A percentile compares a stretch with the other conserved stretches of the same genome.
phyloP scores from a whole-genome alignment of 2,329 filamentous ascomycete species.

The Trichoderma koningiopsis region DNA sequence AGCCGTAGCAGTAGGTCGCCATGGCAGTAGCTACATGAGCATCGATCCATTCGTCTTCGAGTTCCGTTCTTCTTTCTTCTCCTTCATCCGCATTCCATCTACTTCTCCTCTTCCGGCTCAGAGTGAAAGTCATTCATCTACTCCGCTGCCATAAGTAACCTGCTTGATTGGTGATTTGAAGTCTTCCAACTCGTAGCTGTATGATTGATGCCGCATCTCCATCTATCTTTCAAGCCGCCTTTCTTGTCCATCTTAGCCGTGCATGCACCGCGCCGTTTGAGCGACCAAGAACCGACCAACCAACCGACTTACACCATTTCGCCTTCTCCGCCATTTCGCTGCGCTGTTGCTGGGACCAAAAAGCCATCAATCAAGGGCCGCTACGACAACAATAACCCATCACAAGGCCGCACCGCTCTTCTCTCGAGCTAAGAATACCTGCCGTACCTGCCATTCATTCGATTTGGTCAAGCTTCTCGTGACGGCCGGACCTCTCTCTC shows the following conservation, averaged over 20 bases:
- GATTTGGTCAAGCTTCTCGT: conserved; percentile 2
- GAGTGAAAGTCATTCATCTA: not conserved
- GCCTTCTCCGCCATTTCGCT: conserved; percentile 18
- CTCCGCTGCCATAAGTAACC: not conserved
- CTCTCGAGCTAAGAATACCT: conserved; percentile 2
- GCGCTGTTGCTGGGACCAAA: conserved; percentile 15
- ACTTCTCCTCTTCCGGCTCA: not conserved
- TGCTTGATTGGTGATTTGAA: not conserved
- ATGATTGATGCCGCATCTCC: conserved; percentile 1
- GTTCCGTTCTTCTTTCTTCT: not conserved
- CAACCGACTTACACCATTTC: conserved; percentile 30
- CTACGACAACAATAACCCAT: conserved; percentile 20
- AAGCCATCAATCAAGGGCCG: conserved; percentile 16
- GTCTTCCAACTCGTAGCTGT: conserved; percentile 4
- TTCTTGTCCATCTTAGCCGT: conserved; percentile 22
- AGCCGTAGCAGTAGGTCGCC: not conserved
- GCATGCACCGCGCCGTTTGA: conserved; percentile 21
- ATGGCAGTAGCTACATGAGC: not conserved
- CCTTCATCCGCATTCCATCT: not conserved
- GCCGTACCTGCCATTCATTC: not conserved
- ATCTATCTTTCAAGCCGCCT: conserved; percentile 2
- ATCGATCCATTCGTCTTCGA: not conserved
- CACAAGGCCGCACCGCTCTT: conserved; percentile 14
- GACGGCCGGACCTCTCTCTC: not conserved
- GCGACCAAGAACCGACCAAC: conserved; percentile 21